Evolutionary conservation across 1,284 basidiomycete genomes (phyloP).

Genomic region (Blastosporella zonata): DNA sequence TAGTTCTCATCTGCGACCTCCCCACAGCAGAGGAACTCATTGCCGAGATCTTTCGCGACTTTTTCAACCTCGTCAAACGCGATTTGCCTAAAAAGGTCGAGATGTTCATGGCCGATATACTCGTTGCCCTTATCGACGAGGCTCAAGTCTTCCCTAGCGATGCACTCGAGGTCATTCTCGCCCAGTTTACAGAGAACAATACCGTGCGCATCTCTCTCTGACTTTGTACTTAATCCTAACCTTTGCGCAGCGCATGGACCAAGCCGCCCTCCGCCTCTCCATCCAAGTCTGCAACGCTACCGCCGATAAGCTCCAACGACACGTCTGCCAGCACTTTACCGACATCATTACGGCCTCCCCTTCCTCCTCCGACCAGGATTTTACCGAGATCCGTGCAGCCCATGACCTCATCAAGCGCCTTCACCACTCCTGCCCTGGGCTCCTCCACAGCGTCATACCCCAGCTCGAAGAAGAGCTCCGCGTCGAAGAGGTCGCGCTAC

Average conservation of each 20-base stretch:
- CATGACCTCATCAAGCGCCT: slow-evolving; percentile 88
- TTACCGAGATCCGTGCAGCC: slow-evolving; percentile 66
- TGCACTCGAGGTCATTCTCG: slow-evolving; percentile 80
- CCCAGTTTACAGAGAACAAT: slow-evolving; percentile 82
- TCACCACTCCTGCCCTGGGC: slow-evolving; percentile 74
- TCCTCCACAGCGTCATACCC: slow-evolving; percentile 89
- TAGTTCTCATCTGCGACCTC: slow-evolving; percentile 91
- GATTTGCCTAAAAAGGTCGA: slow-evolving; percentile 89
- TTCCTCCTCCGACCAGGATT: slow-evolving; percentile 54
- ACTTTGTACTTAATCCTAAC: not conserved
- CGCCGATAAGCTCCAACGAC: slow-evolving; percentile 84
- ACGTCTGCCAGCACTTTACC: slow-evolving; percentile 89
- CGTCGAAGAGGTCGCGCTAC: slow-evolving; percentile 71
- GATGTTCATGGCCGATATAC: slow-evolving; percentile 84
- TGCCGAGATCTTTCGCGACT: slow-evolving; percentile 77
- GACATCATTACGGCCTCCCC: slow-evolving; percentile 74
- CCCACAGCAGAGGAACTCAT: slow-evolving; percentile 86
- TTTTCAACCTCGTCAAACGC: slow-evolving; percentile 78
- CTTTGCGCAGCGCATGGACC: slow-evolving; percentile 57
- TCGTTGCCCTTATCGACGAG: slow-evolving; percentile 90
- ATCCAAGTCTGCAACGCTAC: slow-evolving; percentile 85
- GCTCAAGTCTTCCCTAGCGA: slow-evolving; percentile 69
- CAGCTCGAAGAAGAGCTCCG: slow-evolving; percentile 90
- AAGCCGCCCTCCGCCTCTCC: slow-evolving; percentile 82
- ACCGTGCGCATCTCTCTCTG: slow-evolving; percentile 40